Evolutionary conservation across 371 early-diverging fungal genomes (phyloP).

Genomic region (Syncephalastrum monosporum): DNA sequence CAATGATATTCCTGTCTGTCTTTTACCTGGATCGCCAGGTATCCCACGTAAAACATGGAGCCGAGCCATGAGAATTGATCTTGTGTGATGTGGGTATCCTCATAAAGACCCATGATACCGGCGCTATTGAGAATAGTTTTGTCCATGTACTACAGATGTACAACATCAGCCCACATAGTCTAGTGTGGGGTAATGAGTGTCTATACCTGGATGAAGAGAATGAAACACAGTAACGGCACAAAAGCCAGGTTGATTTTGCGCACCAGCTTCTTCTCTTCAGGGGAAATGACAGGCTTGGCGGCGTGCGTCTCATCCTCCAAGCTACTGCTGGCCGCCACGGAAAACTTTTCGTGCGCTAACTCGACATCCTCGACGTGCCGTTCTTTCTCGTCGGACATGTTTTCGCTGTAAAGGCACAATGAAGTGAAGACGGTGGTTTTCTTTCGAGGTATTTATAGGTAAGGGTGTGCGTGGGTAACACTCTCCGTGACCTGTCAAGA

Average conservation of each 20-base stretch:
- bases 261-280: conserved; percentile 8
- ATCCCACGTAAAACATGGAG: conserved; percentile 17
- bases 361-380: too few species aligned
- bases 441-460: too few species aligned
- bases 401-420: too few species aligned
- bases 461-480: too few species aligned
- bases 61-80: conserved; percentile 13
- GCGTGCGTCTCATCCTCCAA: too few species aligned
- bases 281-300: neutral
- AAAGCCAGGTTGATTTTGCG: conserved; percentile 9
- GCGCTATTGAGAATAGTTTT: conserved; percentile 27
- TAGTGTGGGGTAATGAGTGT: too few species aligned
- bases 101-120: conserved; percentile 20
- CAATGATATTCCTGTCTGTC: neutral
- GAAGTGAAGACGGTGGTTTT: too few species aligned
- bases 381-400: too few species aligned
- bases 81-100: conserved; percentile 16
- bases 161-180: neutral
- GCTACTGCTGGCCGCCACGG: too few species aligned
- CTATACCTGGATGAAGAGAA: conserved; percentile 11
- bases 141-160: conserved; percentile 22
- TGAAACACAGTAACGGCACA: conserved; percentile 4
- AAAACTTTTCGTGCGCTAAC: too few species aligned
- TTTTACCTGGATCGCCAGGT: conserved; percentile 14
- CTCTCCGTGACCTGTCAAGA: too few species aligned